Base-by-base conservation (phyloP, 305 asterid genomes). In the Fraxinus sp. region DNA sequence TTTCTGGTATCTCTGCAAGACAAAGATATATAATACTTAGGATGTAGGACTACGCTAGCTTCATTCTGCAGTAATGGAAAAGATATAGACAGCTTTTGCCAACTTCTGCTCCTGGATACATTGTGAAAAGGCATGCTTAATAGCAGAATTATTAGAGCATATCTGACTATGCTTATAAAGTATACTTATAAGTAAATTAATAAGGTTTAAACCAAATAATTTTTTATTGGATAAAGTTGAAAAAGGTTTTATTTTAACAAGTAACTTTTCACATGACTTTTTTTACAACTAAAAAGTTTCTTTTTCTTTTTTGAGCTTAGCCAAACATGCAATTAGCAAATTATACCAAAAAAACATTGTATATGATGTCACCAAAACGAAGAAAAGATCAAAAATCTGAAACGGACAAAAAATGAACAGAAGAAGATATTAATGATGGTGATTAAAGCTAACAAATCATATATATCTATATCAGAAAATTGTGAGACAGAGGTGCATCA, bases 1-100 rank as follows among this genome's bases (percentile, higher is more conserved):
- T 96, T 36, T 93, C 98, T 76, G 99, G 99, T 86, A 96, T 96
- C 90, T 94, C 98, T 96, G 97, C 93, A 76, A 83, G 80, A 84
- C 81, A 36, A 30, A 83, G 3, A 59, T 28, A 30, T 7, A 70
- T 13, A 13, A 36, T 68, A 79, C 49, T 30, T 82, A 80, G 68
- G 52, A 81, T 24, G 81, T 52, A 35, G 80, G 41, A 46, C 79
- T 44, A 62, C 44, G 59, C 77, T 70, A 46, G 80, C 32, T 74
- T 52, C 73, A 55, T 39, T 78, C 41, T 36, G 83, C 70, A 76
- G 73, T 41, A 68, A 78, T 78, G 28, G 68, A 80, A 72, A 62
- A 3, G 39, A 78, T 3, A 32, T n/a, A 78, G 49, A 37, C 0
- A 6, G 78, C 78, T 36, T 79, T 66, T 24, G 39, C 9, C 22